phyloP scores from a whole-genome alignment of 768 basidiomycete species.

The Phlegmacium glaucopus region DNA sequence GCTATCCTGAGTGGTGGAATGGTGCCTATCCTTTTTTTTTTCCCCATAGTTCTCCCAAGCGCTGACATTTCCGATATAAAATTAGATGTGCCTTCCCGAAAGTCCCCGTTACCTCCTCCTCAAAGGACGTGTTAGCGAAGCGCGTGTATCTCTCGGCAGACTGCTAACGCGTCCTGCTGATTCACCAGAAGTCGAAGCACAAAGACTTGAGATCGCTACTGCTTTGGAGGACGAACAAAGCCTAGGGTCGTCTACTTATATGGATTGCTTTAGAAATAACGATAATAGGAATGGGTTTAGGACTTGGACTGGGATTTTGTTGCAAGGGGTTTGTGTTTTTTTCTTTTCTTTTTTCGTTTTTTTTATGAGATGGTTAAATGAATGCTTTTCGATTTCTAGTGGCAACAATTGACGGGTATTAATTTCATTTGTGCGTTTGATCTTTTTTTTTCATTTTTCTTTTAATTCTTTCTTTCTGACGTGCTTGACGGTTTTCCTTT shows the following conservation, averaged over 20 bases:
- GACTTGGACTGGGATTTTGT: constrained; percentile 72
- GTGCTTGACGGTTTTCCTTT: constrained; percentile 6
- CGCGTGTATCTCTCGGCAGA: constrained; percentile 54
- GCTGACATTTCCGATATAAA: not conserved
- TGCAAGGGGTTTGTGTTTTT: constrained; percentile 13
- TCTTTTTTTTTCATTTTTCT: no score
- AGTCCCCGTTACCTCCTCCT: constrained; percentile 72
- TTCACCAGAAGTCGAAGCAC: constrained; percentile 51
- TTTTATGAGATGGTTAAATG: constrained; percentile 1
- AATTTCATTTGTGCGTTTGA: constrained; percentile 49
- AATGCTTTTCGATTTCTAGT: constrained; percentile 18
- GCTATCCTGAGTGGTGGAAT: constrained; percentile 67
- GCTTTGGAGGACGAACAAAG: constrained; percentile 60
- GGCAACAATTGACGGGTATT: constrained; percentile 78
- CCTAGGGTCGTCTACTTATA: constrained; percentile 53
- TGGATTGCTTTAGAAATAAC: constrained; percentile 52
- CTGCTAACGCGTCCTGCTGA: constrained; percentile 51
- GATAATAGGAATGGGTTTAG: constrained; percentile 60
- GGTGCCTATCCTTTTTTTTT: constrained; percentile 46
- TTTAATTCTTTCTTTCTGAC: no score
- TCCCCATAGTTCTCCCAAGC: not conserved
- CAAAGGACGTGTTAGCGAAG: constrained; percentile 54
- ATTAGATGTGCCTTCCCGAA: constrained; percentile 14
- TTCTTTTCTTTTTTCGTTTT: not conserved
- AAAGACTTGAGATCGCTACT: constrained; percentile 41